A percentile compares a stretch with the other conserved stretches of the same genome.
Evolutionary conservation across 257 asterid genomes (phyloP).

Genomic region (Hygrophila difformis): DNA sequence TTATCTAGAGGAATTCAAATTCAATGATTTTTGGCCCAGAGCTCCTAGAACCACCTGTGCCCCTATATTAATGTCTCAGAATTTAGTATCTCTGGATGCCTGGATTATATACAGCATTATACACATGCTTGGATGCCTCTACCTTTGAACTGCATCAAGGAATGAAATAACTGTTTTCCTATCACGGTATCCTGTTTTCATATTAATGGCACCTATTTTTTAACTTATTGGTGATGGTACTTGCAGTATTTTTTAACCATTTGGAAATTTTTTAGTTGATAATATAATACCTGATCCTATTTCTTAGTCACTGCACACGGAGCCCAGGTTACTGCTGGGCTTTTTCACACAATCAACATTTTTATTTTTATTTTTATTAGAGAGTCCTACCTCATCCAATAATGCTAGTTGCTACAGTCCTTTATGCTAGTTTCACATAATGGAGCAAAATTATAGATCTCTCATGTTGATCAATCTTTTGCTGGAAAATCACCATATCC

Average conservation of each 20-base stretch:
- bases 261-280: too few species aligned
- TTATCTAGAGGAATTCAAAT: too few species aligned
- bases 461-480: not conserved
- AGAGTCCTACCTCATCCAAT: conserved; percentile 1
- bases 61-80: too few species aligned
- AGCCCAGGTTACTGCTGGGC: conserved; percentile 4
- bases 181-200: too few species aligned
- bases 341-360: not conserved
- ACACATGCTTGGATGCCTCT: not conserved
- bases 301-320: not conserved
- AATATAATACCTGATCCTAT: conserved; percentile 3
- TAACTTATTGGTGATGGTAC: not conserved
- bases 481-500: not conserved
- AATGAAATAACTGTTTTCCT: too few species aligned
- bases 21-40: too few species aligned
- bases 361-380: not conserved
- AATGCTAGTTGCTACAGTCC: too few species aligned
- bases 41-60: conserved; percentile 1
- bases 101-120: too few species aligned
- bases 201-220: not conserved
- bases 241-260: too few species aligned
- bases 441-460: conserved; percentile 8
- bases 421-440: not conserved
- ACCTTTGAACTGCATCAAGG: not conserved
- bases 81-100: too few species aligned